A percentile compares a stretch with the other conserved stretches of the same genome.
phyloP scores from a whole-genome alignment of 306 rosid genomes.

The Lathyrus oleraceus region DNA sequence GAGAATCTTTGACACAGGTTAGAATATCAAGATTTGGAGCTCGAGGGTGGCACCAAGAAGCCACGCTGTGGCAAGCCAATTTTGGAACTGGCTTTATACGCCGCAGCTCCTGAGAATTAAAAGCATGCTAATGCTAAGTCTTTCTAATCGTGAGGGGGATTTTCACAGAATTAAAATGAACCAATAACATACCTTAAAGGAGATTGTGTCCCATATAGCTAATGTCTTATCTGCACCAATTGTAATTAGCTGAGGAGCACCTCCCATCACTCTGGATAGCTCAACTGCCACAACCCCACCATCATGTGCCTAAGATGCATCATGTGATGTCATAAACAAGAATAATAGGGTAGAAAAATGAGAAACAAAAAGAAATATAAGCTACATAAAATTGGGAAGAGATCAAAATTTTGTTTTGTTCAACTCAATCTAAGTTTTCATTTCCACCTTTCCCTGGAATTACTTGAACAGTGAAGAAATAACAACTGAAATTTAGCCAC shows the following conservation, averaged over 20 bases:
- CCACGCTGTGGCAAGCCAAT: constrained; percentile 97
- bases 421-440: constrained; percentile 13
- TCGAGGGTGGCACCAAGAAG: constrained; percentile 99
- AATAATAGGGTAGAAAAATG: constrained; percentile 20
- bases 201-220: constrained; percentile 97
- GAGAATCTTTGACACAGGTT: constrained; percentile 98
- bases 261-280: constrained; percentile 93
- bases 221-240: constrained; percentile 97
- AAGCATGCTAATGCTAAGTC: constrained; percentile 38
- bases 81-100: constrained; percentile 96
- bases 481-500: constrained; percentile 27
- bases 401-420: constrained; percentile 12
- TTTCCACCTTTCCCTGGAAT: neutral
- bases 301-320: constrained; percentile 80
- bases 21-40: constrained; percentile 98
- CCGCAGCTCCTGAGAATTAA: constrained; percentile 74
- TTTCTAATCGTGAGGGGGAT: constrained; percentile 23
- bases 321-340: constrained; percentile 34
- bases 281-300: constrained; percentile 99
- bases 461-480: constrained; percentile 33
- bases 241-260: constrained; percentile 96
- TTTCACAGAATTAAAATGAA: constrained; percentile 25
- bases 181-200: constrained; percentile 69
- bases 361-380: constrained; percentile 9
- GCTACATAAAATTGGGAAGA: constrained; percentile 9